Evolutionary conservation across 2,329 filamentous ascomycete genomes (phyloP).

Genomic region (Xylariaceae sp.): DNA sequence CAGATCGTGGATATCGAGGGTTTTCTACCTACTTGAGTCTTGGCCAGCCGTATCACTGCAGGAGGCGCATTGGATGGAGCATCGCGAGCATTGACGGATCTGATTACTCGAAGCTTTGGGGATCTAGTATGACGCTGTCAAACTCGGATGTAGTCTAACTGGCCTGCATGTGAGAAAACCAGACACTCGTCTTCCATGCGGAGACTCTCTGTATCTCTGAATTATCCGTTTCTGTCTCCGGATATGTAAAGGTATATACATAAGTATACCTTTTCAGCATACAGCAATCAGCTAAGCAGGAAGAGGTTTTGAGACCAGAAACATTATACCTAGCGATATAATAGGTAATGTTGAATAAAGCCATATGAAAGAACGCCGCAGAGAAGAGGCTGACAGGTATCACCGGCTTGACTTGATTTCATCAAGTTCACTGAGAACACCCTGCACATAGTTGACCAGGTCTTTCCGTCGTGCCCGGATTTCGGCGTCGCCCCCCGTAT

Average conservation of each 20-base stretch:
- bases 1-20: not conserved
- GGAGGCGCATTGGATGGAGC: not conserved
- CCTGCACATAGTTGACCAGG: slow-evolving; percentile 66
- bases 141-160: not conserved
- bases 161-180: not conserved
- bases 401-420: slow-evolving; percentile 24
- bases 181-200: not conserved
- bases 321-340: not conserved
- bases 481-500: slow-evolving; percentile 63
- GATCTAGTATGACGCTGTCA: slow-evolving; percentile 5
- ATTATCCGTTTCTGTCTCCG: not conserved
- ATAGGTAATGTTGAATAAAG: not conserved
- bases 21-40: not conserved
- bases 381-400: slow-evolving; percentile 2
- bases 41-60: not conserved
- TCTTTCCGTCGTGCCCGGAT: slow-evolving; percentile 64
- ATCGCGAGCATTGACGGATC: not conserved
- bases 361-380: not conserved
- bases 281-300: not conserved
- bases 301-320: not conserved
- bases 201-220: not conserved
- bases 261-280: slow-evolving; percentile 1
- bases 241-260: not conserved
- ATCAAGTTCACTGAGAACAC: slow-evolving; percentile 61
- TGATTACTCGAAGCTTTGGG: not conserved